A percentile compares a stretch with the other conserved stretches of the same genome.
Conservation (phyloP, 2,329 filamentous ascomycete species). For the Stagonosporopsis rhizophila region DNA sequence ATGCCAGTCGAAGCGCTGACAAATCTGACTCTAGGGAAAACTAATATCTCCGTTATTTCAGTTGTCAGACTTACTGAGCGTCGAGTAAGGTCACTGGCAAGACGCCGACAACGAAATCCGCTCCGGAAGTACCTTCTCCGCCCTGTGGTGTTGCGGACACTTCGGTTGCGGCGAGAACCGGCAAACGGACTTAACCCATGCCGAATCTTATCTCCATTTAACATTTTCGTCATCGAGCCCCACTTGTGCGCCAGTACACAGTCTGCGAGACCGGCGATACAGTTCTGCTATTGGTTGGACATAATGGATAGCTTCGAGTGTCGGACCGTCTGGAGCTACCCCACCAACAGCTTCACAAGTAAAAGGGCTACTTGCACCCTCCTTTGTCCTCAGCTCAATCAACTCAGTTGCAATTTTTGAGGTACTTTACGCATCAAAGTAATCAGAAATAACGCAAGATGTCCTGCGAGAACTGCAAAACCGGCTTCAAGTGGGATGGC, state of each 20-base stretch:
- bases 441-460: slow-evolving; percentile 22
- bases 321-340: slow-evolving; percentile 13
- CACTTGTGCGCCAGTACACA: slow-evolving; percentile 2
- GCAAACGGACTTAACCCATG: slow-evolving; percentile 6
- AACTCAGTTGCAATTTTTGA: not conserved
- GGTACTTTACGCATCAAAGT: too few species aligned
- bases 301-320: slow-evolving; percentile 3
- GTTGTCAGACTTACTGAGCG: too few species aligned
- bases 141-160: not conserved
- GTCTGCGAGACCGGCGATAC: not conserved
- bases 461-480: slow-evolving; percentile 45
- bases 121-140: slow-evolving; percentile 1
- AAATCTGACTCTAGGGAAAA: too few species aligned
- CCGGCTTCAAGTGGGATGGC: slow-evolving; percentile 52
- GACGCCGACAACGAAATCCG: too few species aligned
- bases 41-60: too few species aligned
- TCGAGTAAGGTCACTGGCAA: too few species aligned
- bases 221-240: slow-evolving; percentile 11
- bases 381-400: not conserved
- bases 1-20: too few species aligned
- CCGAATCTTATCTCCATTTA: slow-evolving; percentile 5
- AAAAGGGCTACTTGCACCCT: slow-evolving; percentile 8
- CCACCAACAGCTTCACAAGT: slow-evolving; percentile 10
- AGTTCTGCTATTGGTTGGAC: slow-evolving; percentile 7
- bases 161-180: slow-evolving; percentile 6